Conservation (phyloP, 2,329 filamentous ascomycete species). For the Thelonectria rubi region DNA sequence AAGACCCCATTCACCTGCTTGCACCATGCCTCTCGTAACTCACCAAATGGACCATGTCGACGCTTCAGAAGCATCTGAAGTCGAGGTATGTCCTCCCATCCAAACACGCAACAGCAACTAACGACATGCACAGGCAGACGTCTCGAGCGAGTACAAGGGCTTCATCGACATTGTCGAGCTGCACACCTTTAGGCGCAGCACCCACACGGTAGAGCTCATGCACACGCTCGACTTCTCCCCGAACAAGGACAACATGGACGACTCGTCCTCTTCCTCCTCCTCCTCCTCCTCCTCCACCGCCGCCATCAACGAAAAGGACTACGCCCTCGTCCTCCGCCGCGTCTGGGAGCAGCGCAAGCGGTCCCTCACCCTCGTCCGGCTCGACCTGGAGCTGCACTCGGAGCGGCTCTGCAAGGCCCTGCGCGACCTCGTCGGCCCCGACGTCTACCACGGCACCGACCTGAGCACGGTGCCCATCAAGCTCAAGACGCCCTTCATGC, state of each 20-base stretch:
- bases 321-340: constrained; percentile 13
- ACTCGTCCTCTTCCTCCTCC: too few species aligned
- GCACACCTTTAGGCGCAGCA: neutral
- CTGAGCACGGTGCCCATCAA: constrained; percentile 1
- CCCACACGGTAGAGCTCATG: constrained; percentile 1
- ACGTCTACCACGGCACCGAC: neutral
- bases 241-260: neutral
- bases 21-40: neutral
- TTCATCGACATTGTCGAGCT: constrained; percentile 13
- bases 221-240: neutral
- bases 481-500: constrained; percentile 11
- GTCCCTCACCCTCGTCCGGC: neutral
- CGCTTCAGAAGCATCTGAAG: neutral
- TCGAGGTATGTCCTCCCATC: neutral
- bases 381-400: constrained; percentile 10
- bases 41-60: neutral
- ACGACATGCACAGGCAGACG: neutral
- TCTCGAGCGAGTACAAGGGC: neutral
- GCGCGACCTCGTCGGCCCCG: neutral
- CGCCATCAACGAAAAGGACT: neutral
- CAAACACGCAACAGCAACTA: neutral
- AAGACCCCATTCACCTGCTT: neutral
- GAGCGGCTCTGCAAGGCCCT: constrained; percentile 7
- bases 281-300: neutral
- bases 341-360: constrained; percentile 7